These are phyloP conservation scores for Elaeagnus macrophylla DNA, from an alignment of 306 rosid genomes.

Conservation along the genomic window DNA sequence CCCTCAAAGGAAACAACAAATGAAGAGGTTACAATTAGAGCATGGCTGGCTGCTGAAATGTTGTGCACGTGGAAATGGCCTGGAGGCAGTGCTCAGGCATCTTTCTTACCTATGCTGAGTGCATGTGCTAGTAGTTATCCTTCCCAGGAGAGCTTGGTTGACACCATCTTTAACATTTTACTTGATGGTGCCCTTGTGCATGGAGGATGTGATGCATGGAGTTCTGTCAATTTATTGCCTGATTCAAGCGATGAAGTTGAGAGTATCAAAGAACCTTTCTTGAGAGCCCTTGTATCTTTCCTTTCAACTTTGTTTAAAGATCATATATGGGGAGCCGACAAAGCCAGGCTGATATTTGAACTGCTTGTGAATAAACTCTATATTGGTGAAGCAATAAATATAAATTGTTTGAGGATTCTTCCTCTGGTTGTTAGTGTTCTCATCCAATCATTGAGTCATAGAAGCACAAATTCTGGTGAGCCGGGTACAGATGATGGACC, in stretches of 20 bases:
- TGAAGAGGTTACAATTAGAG: constrained; percentile 45
- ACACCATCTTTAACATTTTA: constrained; percentile 48
- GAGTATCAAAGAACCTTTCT: constrained; percentile 80
- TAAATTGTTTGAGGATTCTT: constrained; percentile 76
- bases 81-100: constrained; percentile 56
- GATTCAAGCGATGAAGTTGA: constrained; percentile 41
- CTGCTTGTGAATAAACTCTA: constrained; percentile 56
- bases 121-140: constrained; percentile 37
- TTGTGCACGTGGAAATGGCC: constrained; percentile 98
- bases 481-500: constrained; percentile 26
- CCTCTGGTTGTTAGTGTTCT: constrained; percentile 59
- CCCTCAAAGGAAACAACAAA: constrained; percentile 25
- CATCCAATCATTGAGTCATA: constrained; percentile 39
- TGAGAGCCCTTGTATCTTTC: constrained; percentile 70
- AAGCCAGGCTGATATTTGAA: constrained; percentile 47
- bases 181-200: constrained; percentile 75
- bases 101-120: constrained; percentile 68
- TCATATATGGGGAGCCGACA: constrained; percentile 54
- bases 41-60: constrained; percentile 90
- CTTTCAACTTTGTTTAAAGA: constrained; percentile 57
- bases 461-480: constrained; percentile 22
- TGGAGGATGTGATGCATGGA: constrained; percentile 39
- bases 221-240: constrained; percentile 51
- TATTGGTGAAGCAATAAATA: constrained; percentile 68
- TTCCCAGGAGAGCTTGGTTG: constrained; percentile 48